Percentiles rank a stretch among this genome's conserved stretches.
phyloP scores from a whole-genome alignment of 2,329 filamentous ascomycete genomes.

The Alternaria gaisen region DNA sequence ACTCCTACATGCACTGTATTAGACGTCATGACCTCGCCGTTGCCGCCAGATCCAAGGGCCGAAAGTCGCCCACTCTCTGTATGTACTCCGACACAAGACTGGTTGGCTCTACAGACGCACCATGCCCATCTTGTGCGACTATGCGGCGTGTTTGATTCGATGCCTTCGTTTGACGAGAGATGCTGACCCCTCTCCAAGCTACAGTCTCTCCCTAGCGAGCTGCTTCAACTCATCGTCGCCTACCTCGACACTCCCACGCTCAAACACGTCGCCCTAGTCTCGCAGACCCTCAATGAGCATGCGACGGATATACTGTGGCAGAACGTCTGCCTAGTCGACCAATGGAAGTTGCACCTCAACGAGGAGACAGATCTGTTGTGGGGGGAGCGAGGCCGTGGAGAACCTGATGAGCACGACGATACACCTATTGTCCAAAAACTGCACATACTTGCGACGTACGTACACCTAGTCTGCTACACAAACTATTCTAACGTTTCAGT shows the following conservation, averaged over 20 bases:
- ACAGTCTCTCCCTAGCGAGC: conserved; percentile 53
- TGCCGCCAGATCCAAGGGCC: not conserved
- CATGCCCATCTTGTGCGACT: conserved; percentile 5
- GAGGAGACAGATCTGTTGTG: conserved; percentile 19
- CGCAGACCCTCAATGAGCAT: conserved; percentile 46
- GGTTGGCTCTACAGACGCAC: conserved; percentile 4
- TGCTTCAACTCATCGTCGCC: conserved; percentile 52
- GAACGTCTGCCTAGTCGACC: conserved; percentile 53
- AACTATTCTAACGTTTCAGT: conserved; percentile 29
- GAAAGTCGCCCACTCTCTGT: conserved; percentile 11
- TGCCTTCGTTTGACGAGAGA: not conserved
- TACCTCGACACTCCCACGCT: conserved; percentile 45
- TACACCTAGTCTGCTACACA: not conserved
- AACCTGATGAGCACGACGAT: conserved; percentile 49
- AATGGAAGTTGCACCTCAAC: conserved; percentile 41
- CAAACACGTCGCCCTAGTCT: conserved; percentile 45
- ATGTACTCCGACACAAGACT: conserved; percentile 11
- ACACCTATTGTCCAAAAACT: conserved; percentile 56
- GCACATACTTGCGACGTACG: conserved; percentile 52
- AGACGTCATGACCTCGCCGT: not conserved
- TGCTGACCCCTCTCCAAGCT: conserved; percentile 28
- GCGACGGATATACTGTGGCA: conserved; percentile 54
- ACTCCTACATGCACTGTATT: not conserved
- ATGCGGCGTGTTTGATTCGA: not conserved
- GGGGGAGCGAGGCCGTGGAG: conserved; percentile 24